phyloP scores from a whole-genome alignment of 2,329 filamentous ascomycete genomes.

The Amauroascus niger region DNA sequence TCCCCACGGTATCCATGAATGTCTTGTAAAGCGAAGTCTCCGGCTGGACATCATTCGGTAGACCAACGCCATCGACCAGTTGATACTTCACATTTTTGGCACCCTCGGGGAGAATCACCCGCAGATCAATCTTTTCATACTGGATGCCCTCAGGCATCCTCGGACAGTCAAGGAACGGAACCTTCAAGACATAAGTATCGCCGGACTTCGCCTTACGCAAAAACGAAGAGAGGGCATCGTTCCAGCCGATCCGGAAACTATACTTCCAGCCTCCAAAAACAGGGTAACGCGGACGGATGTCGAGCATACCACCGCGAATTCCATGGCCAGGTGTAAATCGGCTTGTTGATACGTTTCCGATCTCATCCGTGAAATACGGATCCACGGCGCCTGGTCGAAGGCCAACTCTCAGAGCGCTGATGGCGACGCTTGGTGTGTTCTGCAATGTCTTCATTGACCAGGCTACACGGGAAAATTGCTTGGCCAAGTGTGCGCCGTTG shows the following conservation, averaged over 20 bases:
- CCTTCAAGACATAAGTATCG: constrained; percentile 72
- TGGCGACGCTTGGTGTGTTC: constrained; percentile 63
- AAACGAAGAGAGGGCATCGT: constrained; percentile 69
- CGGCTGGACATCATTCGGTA: constrained; percentile 45
- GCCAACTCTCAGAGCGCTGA: constrained; percentile 73
- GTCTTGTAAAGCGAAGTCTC: constrained; percentile 63
- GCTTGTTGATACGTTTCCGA: constrained; percentile 94
- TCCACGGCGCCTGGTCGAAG: constrained; percentile 70
- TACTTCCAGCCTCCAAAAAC: constrained; percentile 97
- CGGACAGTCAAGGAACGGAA: constrained; percentile 88
- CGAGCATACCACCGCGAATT: constrained; percentile 68
- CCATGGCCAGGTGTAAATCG: constrained; percentile 54
- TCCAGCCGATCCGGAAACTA: constrained; percentile 94
- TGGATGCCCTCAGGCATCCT: constrained; percentile 75
- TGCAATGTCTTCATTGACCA: constrained; percentile 66
- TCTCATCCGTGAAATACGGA: constrained; percentile 89
- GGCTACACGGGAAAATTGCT: constrained; percentile 65
- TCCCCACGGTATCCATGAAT: constrained; percentile 86
- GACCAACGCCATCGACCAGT: constrained; percentile 69
- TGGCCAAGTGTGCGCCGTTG: constrained; percentile 66
- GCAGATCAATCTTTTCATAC: constrained; percentile 70
- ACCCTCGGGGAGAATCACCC: constrained; percentile 82
- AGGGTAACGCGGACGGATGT: constrained; percentile 91
- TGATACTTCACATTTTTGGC: constrained; percentile 55
- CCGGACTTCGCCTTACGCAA: constrained; percentile 53